Evolutionary conservation across 2,329 filamentous ascomycete species (phyloP), one percentile per base, ranked within the genome.

Genomic region (Bretziella fagacearum): DNA sequence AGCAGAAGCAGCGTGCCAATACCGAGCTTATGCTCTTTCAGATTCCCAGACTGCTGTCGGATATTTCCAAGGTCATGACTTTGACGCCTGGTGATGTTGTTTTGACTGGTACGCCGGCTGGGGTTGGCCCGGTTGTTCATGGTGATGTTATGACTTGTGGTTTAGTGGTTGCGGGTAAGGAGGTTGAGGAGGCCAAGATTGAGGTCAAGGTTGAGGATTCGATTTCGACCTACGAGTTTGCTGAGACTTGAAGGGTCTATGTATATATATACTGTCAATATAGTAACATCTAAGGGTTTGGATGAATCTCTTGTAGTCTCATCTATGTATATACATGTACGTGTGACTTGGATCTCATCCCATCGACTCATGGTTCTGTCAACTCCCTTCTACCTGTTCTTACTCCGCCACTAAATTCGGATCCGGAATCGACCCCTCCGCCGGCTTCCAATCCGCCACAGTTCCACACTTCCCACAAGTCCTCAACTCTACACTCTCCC

Each of bases 71-170:
- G 60, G 87, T 96, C 49, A 95, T 96, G 86, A 86, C 85, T 6
- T 69, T 98, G 50, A 81, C 93, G 63, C 76, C 82, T 57, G 91
- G 89, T 42, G 91, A 98, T 62, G 79, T 98, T 57, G 77, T 98
- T 42, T 66, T 98, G 55, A 98, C 91, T n/a, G 91, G 91, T 15
- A 98, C 91, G 44, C 91, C 91, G 43, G 95, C 95, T 66, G 91
- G 91, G 10, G 91, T 98, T 1, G 91, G 91, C 1, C 71, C 79
- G 17, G 86, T 94, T 1, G 75, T 78, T 51, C 77, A 83, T 1
- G 91, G 91, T 2, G 87, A 98, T 64, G 69, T 89, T 26, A 84
- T 98, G 73, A 79, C 72, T 53, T 87, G 84, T 22, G 86, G 86
- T 3, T 69, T 96, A 55, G 78, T 75, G 59, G 77, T 94, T 25